Evolutionary conservation across 169 alveolate genomes (phyloP), one percentile per base, ranked within the genome.

Genomic region (Cystoisospora suis): DNA sequence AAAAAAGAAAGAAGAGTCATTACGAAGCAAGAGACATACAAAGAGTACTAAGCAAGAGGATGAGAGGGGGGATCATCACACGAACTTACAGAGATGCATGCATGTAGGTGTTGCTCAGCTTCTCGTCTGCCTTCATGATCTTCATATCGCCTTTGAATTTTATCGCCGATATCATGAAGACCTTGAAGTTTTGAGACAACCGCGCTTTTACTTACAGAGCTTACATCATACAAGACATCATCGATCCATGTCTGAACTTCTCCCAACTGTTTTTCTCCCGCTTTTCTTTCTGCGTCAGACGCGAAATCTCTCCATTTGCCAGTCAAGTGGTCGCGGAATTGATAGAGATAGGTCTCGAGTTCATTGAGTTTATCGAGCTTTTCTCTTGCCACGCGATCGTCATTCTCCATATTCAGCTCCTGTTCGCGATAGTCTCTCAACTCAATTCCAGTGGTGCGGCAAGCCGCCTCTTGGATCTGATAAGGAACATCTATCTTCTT

Each of bases 361-460:
- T 94, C 96, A 72, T 94, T 94, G 49, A 90, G 45, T 56, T 72
- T 89, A 56, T 91, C 96, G 49, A 88, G 86, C n/a, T 93, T 94
- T 56, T 92, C 93, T 42, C 85, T 72, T 3, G 88, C 47, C 61
- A 86, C 7, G n/a, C 92, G 83, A 70, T 94, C 96, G 38, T 89
- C 93, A 45, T 91, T 53, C 45, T 86, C 88, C 95, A 92, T 92
- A n/a, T 88, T 70, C 23, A 86, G 79, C 81, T 94, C 93, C 34
- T 65, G 91, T 53, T 88, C 92, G 40, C 80, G 80, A 42, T 44
- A 75, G 9, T 38, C 81, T 81, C 65, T 47, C 27, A 90, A 49
- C 80, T 87, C 65, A 38, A 42, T 3, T 4, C 34, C 72, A 34
- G 87, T 56, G 58, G 77, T 34, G 7, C 85, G 83, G 4, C 90